A percentile compares a stretch with the other conserved stretches of the same genome.
phyloP scores from a whole-genome alignment of 2,329 filamentous ascomycete genomes.

The Clarireedia sp. region DNA sequence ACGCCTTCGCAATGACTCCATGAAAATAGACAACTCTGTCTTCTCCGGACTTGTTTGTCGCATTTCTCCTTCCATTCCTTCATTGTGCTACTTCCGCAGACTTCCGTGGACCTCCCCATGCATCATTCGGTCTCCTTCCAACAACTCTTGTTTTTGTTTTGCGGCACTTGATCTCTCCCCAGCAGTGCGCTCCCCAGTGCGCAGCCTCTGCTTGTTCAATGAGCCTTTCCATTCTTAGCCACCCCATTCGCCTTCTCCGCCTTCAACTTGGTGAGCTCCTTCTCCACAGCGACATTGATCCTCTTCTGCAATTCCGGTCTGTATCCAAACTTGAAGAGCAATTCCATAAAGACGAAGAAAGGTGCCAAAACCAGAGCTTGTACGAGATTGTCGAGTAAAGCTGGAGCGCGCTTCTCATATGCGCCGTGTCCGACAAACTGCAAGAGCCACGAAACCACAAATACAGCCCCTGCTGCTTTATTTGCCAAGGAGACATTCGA shows the following conservation, averaged over 20 bases:
- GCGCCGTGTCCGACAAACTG: conserved; percentile 89
- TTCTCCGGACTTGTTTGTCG: background rate
- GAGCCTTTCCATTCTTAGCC: conserved; percentile 42
- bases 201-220: conserved; percentile 23
- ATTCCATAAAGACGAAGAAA: conserved; percentile 94
- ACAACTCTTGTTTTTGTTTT: background rate
- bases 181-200: background rate
- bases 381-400: conserved; percentile 80
- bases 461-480: conserved; percentile 54
- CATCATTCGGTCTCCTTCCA: background rate
- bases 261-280: conserved; percentile 70
- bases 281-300: conserved; percentile 66
- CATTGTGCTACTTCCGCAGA: too few relatives aligned
- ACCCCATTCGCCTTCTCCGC: conserved; percentile 41
- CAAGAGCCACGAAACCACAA: conserved; percentile 71
- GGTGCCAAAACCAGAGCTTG: conserved; percentile 90
- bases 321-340: conserved; percentile 86
- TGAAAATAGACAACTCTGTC: background rate
- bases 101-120: too few relatives aligned
- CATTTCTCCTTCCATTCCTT: too few relatives aligned
- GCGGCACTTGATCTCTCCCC: background rate
- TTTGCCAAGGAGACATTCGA: conserved; percentile 40
- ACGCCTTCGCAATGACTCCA: background rate
- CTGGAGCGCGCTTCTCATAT: conserved; percentile 82
- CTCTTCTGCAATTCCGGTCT: conserved; percentile 77